Percentiles rank a stretch among this genome's conserved stretches.
phyloP scores from a whole-genome alignment of 2,329 filamentous ascomycete genomes.

The Cordyceps javanica region DNA sequence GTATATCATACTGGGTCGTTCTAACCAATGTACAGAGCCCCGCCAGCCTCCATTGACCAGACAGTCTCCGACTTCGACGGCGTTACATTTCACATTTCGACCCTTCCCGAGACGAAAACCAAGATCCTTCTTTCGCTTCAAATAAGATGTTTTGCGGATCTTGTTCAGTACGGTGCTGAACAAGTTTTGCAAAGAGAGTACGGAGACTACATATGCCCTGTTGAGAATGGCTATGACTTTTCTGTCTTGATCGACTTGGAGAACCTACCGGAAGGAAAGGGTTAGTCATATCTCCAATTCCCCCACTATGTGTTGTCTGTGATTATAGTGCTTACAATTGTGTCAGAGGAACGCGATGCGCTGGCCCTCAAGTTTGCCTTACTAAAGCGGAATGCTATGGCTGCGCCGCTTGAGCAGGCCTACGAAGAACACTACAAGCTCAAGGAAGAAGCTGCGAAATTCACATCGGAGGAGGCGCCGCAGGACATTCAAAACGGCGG shows the following conservation, averaged over 20 bases:
- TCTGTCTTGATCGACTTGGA: slow-evolving; percentile 87
- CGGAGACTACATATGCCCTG: slow-evolving; percentile 78
- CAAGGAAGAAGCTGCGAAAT: slow-evolving; percentile 83
- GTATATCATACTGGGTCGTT: slow-evolving; percentile 18
- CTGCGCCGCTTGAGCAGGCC: slow-evolving; percentile 93
- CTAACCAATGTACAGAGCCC: slow-evolving; percentile 55
- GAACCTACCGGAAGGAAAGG: slow-evolving; percentile 72
- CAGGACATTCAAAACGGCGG: slow-evolving; percentile 86
- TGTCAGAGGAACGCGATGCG: slow-evolving; percentile 72
- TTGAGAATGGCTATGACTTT: slow-evolving; percentile 93
- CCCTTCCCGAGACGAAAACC: slow-evolving; percentile 76
- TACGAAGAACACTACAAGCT: slow-evolving; percentile 88
- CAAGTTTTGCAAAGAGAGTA: slow-evolving; percentile 92
- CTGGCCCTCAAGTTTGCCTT: slow-evolving; percentile 82
- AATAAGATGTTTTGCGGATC: slow-evolving; percentile 90
- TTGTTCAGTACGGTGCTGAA: slow-evolving; percentile 89
- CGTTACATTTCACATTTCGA: slow-evolving; percentile 97
- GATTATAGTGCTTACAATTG: slow-evolving; percentile 12
- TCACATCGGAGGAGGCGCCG: slow-evolving; percentile 88
- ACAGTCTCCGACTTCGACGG: slow-evolving; percentile 98
- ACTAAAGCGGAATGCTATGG: slow-evolving; percentile 97
- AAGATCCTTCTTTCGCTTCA: slow-evolving; percentile 92
- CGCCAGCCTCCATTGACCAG: slow-evolving; percentile 89
- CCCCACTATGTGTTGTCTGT: not conserved
- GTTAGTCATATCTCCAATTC: slow-evolving; percentile 33